Evolutionary conservation across 352 stramenopile genomes (phyloP).

Genomic region (Nothophytophthora sp.): DNA sequence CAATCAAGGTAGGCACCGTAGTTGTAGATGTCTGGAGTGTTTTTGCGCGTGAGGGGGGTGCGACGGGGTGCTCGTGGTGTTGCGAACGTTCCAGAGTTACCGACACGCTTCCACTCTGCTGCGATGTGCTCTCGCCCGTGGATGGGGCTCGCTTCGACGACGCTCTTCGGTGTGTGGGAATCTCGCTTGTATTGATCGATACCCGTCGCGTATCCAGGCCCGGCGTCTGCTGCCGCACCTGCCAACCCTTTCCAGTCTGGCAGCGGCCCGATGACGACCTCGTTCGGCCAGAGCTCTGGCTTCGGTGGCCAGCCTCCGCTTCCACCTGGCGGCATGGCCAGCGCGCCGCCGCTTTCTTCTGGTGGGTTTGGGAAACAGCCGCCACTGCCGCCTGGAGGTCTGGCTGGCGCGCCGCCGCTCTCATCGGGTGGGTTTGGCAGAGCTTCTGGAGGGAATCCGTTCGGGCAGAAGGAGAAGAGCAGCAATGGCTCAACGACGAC

Average conservation of each 20-base stretch:
- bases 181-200: slow-evolving; percentile 34
- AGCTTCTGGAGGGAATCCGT: slow-evolving; percentile 20
- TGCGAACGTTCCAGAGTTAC: slow-evolving; percentile 4
- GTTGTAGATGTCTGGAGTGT: slow-evolving; percentile 4
- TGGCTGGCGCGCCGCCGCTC: slow-evolving; percentile 4
- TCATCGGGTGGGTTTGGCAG: slow-evolving; percentile 11
- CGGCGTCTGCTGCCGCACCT: neutral
- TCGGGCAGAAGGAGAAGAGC: slow-evolving; percentile 20
- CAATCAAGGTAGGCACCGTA: slow-evolving; percentile 37
- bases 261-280: slow-evolving; percentile 11
- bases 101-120: neutral
- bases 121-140: slow-evolving; percentile 9
- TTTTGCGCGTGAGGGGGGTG: slow-evolving; percentile 1
- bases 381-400: slow-evolving; percentile 7
- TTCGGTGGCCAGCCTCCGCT: slow-evolving; percentile 25
- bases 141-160: neutral
- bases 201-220: slow-evolving; percentile 33
- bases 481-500: slow-evolving; percentile 12
- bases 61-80: slow-evolving; percentile 5
- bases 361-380: slow-evolving; percentile 3
- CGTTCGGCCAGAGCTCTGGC: slow-evolving; percentile 40
- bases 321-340: slow-evolving; percentile 19
- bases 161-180: neutral
- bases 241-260: slow-evolving; percentile 32
- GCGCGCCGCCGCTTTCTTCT: slow-evolving; percentile 6